phyloP scores from a whole-genome alignment of 2,329 filamentous ascomycete species.

The Penicillium sp. region DNA sequence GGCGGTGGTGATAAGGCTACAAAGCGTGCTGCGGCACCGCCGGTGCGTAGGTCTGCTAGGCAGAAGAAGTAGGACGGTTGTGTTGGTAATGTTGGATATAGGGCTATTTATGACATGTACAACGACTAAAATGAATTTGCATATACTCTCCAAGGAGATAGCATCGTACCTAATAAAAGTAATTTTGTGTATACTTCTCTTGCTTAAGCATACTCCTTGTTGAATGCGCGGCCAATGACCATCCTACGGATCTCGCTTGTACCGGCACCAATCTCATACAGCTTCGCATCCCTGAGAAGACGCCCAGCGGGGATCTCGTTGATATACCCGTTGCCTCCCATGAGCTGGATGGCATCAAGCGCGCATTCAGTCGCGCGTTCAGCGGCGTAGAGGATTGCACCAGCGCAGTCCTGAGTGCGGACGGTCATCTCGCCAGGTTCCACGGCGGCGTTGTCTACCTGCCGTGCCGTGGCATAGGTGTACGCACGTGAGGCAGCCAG shows the following conservation, averaged over 20 bases:
- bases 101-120: conserved; percentile 10
- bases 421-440: conserved; percentile 49
- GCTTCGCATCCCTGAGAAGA: conserved; percentile 71
- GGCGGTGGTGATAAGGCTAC: conserved; percentile 8
- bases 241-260: conserved; percentile 92
- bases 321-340: conserved; percentile 94
- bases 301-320: conserved; percentile 92
- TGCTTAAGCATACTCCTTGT: conserved; percentile 68
- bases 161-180: background rate
- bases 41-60: conserved; percentile 32
- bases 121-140: conserved; percentile 17
- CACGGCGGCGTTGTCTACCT: conserved; percentile 70
- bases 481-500: conserved; percentile 80
- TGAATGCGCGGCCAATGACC: conserved; percentile 90
- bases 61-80: conserved; percentile 26
- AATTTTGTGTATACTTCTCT: background rate
- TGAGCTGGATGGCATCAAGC: conserved; percentile 83
- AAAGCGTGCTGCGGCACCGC: conserved; percentile 14
- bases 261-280: conserved; percentile 97
- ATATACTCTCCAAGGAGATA: conserved; percentile 4
- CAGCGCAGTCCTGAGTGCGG: conserved; percentile 88
- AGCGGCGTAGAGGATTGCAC: conserved; percentile 88
- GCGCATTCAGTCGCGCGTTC: conserved; percentile 82
- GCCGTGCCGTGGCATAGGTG: conserved; percentile 77
- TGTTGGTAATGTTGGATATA: background rate